These are phyloP conservation scores for Chenopodium album DNA, from an alignment of 148 eudicot genomes.

Conservation along the genomic window DNA sequence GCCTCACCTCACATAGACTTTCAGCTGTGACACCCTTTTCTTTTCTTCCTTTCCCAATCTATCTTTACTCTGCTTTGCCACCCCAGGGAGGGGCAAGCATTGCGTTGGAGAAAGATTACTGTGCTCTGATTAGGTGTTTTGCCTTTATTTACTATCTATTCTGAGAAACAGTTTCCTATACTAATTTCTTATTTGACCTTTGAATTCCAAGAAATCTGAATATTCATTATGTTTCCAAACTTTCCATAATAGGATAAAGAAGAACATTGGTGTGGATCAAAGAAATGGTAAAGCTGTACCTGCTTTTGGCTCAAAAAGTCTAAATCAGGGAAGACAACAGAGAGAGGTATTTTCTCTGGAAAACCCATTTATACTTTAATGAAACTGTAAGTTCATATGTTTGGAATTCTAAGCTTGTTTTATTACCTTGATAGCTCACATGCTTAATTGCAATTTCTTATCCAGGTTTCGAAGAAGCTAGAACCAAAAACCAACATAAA, in stretches of 20 bases:
- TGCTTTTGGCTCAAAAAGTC: slow-evolving; percentile 48
- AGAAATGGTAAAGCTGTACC: slow-evolving; percentile 45
- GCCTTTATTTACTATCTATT: background rate
- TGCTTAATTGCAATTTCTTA: slow-evolving; percentile 2
- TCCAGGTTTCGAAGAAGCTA: slow-evolving; percentile 44
- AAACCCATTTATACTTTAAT: background rate
- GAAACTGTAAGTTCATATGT: background rate
- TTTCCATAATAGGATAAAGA: slow-evolving; percentile 41
- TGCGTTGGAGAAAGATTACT: background rate
- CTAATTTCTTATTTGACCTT: background rate
- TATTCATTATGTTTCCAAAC: slow-evolving; percentile 2
- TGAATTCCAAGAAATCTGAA: background rate
- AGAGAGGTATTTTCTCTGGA: slow-evolving; percentile 44
- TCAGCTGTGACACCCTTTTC: background rate
- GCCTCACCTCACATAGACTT: background rate
- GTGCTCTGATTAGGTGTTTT: background rate
- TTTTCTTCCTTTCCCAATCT: background rate
- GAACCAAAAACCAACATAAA: slow-evolving; percentile 46
- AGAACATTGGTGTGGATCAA: slow-evolving; percentile 31
- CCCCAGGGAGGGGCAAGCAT: background rate
- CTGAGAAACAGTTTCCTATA: background rate
- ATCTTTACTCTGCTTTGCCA: background rate
- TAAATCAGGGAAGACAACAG: slow-evolving; percentile 47
- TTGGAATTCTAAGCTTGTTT: background rate
- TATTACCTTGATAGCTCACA: background rate